A percentile compares a stretch with the other conserved stretches of the same genome.
Evolutionary conservation across 257 asterid genomes (phyloP).

Genomic region (Solanum habrochaites): DNA sequence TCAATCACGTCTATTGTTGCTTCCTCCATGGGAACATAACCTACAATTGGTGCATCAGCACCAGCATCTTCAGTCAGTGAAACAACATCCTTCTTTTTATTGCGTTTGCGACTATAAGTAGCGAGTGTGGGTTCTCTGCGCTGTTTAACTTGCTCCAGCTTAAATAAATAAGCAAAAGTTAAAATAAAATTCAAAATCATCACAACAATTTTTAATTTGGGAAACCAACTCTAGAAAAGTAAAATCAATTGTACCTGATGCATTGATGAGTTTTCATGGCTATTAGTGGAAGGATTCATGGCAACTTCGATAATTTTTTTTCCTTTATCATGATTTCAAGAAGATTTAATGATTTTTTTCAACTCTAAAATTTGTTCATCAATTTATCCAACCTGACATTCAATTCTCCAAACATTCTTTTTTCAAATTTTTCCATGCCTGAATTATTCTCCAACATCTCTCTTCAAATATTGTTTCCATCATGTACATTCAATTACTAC

Average conservation of each 20-base stretch:
- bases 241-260: background rate
- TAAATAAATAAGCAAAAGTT: background rate
- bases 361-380: background rate
- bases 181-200: background rate
- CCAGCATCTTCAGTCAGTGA: background rate
- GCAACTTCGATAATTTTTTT: background rate
- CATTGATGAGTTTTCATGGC: background rate
- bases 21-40: too few relatives aligned
- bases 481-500: background rate
- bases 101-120: background rate
- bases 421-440: background rate
- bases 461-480: background rate
- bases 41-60: background rate
- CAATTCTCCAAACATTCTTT: too few relatives aligned
- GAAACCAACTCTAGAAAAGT: background rate
- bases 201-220: background rate
- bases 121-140: background rate
- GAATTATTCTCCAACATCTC: background rate
- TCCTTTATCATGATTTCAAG: background rate
- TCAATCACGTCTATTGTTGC: too few relatives aligned
- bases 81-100: background rate
- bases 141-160: background rate
- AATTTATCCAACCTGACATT: too few relatives aligned
- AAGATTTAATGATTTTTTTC: background rate
- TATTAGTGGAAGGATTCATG: background rate